A percentile compares a stretch with the other conserved stretches of the same genome.
Conservation (phyloP, 148 eudicot species). For the Salicornia ramosissima region DNA sequence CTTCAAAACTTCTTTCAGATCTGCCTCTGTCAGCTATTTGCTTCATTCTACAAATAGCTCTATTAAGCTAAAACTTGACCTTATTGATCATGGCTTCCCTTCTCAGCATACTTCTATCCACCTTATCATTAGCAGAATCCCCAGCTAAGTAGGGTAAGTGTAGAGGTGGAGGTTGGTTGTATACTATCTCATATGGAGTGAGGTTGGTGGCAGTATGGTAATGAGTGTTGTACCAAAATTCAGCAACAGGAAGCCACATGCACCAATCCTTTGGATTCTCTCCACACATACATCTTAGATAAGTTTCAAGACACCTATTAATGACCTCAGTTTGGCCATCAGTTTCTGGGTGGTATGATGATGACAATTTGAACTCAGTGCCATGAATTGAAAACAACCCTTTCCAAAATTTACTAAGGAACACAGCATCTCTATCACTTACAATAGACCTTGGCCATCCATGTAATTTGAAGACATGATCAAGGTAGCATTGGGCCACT, state of each 20-base stretch:
- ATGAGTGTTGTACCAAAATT: conserved; percentile 1
- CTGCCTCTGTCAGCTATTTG: neutral
- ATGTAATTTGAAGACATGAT: no score
- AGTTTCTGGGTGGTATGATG: neutral
- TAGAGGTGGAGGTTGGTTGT: neutral
- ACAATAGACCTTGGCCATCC: no score
- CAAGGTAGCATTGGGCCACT: no score
- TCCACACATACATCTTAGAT: neutral
- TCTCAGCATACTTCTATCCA: no score
- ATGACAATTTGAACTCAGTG: neutral
- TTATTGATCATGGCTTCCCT: no score
- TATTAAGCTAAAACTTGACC: neutral
- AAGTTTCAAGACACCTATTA: no score
- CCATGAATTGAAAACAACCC: no score
- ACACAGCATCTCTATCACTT: no score
- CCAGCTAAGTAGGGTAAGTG: no score
- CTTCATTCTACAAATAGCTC: neutral
- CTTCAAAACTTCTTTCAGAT: neutral
- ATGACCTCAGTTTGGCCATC: no score
- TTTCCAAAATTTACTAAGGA: no score
- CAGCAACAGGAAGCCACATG: neutral
- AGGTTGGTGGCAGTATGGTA: neutral
- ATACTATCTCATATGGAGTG: neutral
- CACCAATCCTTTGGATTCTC: neutral
- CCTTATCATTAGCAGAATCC: no score